These are phyloP conservation scores for Tylopilus plumbeoviolaceoides DNA, from an alignment of 768 basidiomycete genomes.

Conservation along the genomic window DNA sequence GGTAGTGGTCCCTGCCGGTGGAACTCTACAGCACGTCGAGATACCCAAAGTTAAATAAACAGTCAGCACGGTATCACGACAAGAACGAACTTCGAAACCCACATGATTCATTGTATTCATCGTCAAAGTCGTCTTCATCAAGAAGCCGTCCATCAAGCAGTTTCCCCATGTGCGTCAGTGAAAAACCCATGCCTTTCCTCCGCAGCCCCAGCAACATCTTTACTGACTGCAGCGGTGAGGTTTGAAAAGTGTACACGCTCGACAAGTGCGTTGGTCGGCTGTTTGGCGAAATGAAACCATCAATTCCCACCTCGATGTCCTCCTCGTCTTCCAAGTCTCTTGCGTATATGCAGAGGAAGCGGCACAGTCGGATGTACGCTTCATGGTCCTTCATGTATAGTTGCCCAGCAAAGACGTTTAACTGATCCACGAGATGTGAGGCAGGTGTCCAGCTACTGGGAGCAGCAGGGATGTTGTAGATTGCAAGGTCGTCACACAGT, in stretches of 20 bases:
- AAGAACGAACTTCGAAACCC: no score
- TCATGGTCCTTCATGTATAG: no score
- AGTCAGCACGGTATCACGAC: no score
- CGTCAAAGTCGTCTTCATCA: constrained; percentile 10
- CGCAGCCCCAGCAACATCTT: constrained; percentile 24
- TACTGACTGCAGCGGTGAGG: constrained; percentile 33
- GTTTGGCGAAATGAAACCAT: constrained; percentile 21
- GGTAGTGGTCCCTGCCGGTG: no score
- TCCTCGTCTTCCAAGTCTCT: constrained; percentile 8
- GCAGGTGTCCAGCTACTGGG: not conserved
- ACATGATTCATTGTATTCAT: no score
- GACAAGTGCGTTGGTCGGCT: constrained; percentile 8
- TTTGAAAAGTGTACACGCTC: constrained; percentile 25
- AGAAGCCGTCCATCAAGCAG: constrained; percentile 31
- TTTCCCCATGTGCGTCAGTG: constrained; percentile 40
- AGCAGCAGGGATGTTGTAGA: constrained; percentile 8
- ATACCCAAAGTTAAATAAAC: no score
- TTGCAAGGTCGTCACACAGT: constrained; percentile 32
- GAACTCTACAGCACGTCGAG: no score
- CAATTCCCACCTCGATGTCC: constrained; percentile 2
- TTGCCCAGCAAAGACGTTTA: constrained; percentile 26
- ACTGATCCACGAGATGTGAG: constrained; percentile 9
- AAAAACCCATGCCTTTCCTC: not conserved
- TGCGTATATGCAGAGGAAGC: constrained; percentile 26
- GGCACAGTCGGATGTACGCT: constrained; percentile 22